These are phyloP conservation scores for Malus hybrid DNA, from an alignment of 331 rosid genomes.

Conservation along the genomic window DNA sequence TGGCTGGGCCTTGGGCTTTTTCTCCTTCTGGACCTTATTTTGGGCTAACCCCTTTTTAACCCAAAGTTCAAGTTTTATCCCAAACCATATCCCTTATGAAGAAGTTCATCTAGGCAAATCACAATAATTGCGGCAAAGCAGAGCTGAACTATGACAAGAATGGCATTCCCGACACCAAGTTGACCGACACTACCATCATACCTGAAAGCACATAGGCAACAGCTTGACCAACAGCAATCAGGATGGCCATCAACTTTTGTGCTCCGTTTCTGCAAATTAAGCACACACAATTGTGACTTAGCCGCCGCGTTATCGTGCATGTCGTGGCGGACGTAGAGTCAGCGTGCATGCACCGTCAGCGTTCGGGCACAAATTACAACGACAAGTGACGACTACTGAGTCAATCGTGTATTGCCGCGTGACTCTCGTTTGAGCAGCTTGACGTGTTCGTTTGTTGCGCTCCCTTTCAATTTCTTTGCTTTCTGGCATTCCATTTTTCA, in stretches of 20 bases:
- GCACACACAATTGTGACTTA: background rate
- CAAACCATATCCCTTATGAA: constrained; percentile 50
- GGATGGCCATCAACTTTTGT: constrained; percentile 42
- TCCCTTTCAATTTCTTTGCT: background rate
- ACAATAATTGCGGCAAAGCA: constrained; percentile 39
- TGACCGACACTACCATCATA: constrained; percentile 42
- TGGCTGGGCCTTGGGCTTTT: too few species aligned
- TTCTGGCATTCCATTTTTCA: background rate
- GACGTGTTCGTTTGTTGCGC: background rate
- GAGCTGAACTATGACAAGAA: constrained; percentile 39
- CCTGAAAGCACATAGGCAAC: constrained; percentile 44
- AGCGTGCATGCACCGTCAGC: background rate
- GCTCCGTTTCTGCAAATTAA: constrained; percentile 33
- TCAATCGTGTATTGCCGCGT: background rate
- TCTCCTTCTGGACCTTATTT: too few species aligned
- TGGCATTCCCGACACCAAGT: constrained; percentile 44
- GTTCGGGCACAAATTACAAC: background rate
- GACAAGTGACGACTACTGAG: background rate
- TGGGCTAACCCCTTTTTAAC: too few species aligned
- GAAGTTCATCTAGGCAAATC: constrained; percentile 44
- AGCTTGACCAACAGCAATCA: constrained; percentile 44
- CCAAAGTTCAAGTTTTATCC: background rate
- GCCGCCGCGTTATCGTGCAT: background rate
- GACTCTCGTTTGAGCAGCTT: background rate
- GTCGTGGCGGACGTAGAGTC: background rate